phyloP scores from a whole-genome alignment of 2,329 filamentous ascomycete species.

The Penicillium sp. region DNA sequence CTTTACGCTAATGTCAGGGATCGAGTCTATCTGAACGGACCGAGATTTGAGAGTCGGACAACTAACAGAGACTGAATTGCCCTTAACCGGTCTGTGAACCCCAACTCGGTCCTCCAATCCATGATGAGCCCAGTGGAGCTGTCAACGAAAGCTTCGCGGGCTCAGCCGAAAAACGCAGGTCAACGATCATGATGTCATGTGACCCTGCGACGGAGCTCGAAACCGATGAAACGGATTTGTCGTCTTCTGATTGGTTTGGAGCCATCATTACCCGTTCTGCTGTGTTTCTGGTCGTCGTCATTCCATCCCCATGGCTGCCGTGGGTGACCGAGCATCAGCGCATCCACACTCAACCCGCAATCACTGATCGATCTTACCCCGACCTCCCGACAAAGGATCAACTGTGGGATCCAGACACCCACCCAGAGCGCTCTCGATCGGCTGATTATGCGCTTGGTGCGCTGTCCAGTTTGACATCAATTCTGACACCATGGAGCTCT shows the following conservation, averaged over 20 bases:
- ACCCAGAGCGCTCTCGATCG: constrained; percentile 4
- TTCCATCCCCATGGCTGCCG: constrained; percentile 20
- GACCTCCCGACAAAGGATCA: constrained; percentile 2
- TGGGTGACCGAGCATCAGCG: constrained; percentile 18
- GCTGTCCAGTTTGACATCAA: constrained; percentile 15
- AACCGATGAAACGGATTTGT: not conserved
- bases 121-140: constrained; percentile 36
- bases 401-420: constrained; percentile 1
- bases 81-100: constrained; percentile 56
- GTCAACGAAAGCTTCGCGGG: constrained; percentile 17
- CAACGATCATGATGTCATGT: constrained; percentile 17
- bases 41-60: not conserved
- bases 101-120: constrained; percentile 49
- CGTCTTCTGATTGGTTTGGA: not conserved
- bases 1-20: constrained; percentile 30
- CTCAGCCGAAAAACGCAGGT: not conserved
- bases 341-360: constrained; percentile 12
- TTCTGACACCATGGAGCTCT: constrained; percentile 59
- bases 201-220: constrained; percentile 1
- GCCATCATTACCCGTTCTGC: constrained; percentile 2
- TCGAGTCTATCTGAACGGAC: not conserved
- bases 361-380: constrained; percentile 11
- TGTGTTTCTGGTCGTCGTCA: constrained; percentile 16
- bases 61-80: constrained; percentile 59
- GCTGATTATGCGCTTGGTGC: constrained; percentile 31